Evolutionary conservation across 345 rosid genomes (phyloP), one percentile per base, ranked within the genome.

Genomic region (Hibiscus tridactylites): DNA sequence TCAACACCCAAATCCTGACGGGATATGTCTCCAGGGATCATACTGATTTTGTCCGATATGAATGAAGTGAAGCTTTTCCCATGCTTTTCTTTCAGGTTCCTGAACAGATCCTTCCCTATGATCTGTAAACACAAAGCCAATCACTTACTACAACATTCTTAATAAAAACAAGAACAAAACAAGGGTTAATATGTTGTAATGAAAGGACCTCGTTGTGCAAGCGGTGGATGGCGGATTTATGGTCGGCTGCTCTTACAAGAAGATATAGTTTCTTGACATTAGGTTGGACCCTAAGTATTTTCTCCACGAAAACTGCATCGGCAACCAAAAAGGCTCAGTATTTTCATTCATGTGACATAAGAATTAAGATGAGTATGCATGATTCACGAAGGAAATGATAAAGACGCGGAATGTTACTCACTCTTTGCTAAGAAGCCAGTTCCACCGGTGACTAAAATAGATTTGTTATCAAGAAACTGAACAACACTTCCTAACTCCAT

Each of bases 221-320:
- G 24, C 97, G 83, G 44, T 79, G 89, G 21, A 82, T 63, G 64
- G 96, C 98, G 54, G 87, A 61, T 75, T 86, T 87, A 52, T 87
- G 74, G 76, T 90, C 96, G 5, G 87, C 35, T 44, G 97, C 94
- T 81, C 98, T 86, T 29, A 91, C 47, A 31, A 93, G 90, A 75
- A 91, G 91, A 71, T 84, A 93, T 10, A 93, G 56, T 80, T 81
- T 93, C 89, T 84, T 91, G 76, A 90, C 83, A 46, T 91, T 86
- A 39, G 97, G 96, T 71, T 93, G 97, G 53, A 90, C 83, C 72
- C 97, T 91, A 53, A 88, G 17, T 54, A 87, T 78, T 79, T 91
- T 91, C 88, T 94, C 98, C 86, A 87, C 70, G 61, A 90, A 85
- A 73, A 93, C 96, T 91, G 85, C 78, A 79, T 2, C 13, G 12